These are phyloP conservation scores for maize (Zea mays) DNA, from an alignment of 176 grass and related monocot species.

Conservation along the genomic window DNA sequence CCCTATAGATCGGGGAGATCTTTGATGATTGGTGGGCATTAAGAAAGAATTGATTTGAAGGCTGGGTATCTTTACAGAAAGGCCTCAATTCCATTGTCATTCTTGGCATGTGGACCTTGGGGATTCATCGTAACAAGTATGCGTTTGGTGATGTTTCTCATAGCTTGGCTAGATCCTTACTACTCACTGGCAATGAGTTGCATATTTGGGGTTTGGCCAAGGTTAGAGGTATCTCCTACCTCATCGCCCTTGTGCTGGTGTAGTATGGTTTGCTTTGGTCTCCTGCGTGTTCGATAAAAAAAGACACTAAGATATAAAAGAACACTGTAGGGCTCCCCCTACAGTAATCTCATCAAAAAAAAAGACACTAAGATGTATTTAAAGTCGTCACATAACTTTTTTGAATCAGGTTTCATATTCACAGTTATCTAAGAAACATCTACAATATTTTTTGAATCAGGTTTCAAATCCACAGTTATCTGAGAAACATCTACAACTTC, in stretches of 20 bases:
- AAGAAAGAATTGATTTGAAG: not conserved
- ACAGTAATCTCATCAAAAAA: not conserved
- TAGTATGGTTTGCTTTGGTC: not conserved
- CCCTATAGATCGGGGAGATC: not conserved
- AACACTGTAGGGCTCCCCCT: no score
- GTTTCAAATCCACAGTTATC: not conserved
- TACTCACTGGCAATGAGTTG: not conserved
- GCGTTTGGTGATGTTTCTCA: not conserved
- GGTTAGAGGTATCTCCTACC: not conserved
- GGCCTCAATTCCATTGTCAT: not conserved
- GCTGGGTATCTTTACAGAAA: not conserved
- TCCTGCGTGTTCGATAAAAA: not conserved
- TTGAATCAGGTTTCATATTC: not conserved
- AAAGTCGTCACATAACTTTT: conserved; percentile 4
- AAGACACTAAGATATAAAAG: no score
- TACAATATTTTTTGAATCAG: not conserved
- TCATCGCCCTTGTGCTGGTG: not conserved
- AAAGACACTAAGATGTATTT: conserved; percentile 5
- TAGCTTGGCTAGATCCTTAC: not conserved
- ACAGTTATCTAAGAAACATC: not conserved
- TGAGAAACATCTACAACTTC: conserved; percentile 3
- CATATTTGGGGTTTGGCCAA: not conserved
- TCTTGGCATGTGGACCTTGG: not conserved
- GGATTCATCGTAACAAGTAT: not conserved
- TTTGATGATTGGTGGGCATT: not conserved